Conservation (phyloP, 495 filamentous ascomycete species). For the Bombardia bombarda region DNA sequence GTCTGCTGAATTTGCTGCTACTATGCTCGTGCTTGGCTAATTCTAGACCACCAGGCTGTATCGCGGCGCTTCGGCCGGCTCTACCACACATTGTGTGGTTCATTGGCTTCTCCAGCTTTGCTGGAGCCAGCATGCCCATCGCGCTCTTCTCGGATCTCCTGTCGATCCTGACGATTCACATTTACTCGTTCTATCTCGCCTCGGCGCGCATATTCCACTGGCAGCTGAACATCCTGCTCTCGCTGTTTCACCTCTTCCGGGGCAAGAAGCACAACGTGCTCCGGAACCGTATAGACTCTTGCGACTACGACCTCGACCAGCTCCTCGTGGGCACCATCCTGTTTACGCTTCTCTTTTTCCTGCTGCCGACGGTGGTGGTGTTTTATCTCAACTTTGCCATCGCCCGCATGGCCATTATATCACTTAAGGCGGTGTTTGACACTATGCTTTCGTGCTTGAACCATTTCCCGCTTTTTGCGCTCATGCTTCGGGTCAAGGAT, state of each 20-base stretch:
- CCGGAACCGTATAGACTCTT: slow-evolving; percentile 94
- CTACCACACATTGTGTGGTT: slow-evolving; percentile 85
- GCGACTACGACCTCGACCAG: slow-evolving; percentile 98
- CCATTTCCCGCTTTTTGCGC: slow-evolving; percentile 94
- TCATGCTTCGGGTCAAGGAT: slow-evolving; percentile 96
- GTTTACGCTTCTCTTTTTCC: slow-evolving; percentile 91
- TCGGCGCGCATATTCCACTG: slow-evolving; percentile 96
- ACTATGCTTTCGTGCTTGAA: slow-evolving; percentile 90
- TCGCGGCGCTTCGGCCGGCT: slow-evolving; percentile 64
- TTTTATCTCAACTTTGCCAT: slow-evolving; percentile 96
- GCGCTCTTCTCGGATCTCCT: slow-evolving; percentile 92
- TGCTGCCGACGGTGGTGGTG: slow-evolving; percentile 88
- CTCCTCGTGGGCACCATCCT: slow-evolving; percentile 93
- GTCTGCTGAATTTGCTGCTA: neutral
- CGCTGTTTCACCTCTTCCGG: slow-evolving; percentile 94
- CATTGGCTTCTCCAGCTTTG: slow-evolving; percentile 91
- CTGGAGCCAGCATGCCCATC: slow-evolving; percentile 93
- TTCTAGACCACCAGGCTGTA: slow-evolving; percentile 58
- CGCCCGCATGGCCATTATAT: slow-evolving; percentile 90
- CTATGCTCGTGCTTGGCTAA: too few relatives aligned
- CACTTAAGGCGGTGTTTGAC: slow-evolving; percentile 80
- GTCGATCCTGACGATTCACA: slow-evolving; percentile 86
- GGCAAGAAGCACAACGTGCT: slow-evolving; percentile 98
- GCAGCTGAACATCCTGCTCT: slow-evolving; percentile 93
- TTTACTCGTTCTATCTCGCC: slow-evolving; percentile 96